Percentiles rank a stretch among this genome's conserved stretches.
Conservation (phyloP, 2,329 filamentous ascomycete genomes). For the Clonostachys rhizophaga region DNA sequence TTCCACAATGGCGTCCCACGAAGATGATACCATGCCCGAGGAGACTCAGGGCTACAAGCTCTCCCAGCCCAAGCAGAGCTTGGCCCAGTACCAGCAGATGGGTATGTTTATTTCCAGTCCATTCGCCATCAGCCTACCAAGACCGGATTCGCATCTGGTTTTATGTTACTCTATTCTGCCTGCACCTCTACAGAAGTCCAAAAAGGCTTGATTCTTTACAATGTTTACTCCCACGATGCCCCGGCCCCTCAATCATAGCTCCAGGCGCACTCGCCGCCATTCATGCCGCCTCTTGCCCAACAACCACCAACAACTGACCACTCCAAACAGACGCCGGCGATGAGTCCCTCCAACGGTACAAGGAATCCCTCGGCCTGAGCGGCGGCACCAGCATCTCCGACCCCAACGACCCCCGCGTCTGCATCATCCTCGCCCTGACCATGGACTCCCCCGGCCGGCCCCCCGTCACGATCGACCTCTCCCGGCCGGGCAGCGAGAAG, state of each 20-base stretch:
- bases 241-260: too few relatives aligned
- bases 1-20: constrained; percentile 59
- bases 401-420: constrained; percentile 79
- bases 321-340: constrained; percentile 58
- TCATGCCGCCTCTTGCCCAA: not conserved
- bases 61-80: constrained; percentile 91
- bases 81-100: constrained; percentile 91
- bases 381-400: constrained; percentile 69
- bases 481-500: constrained; percentile 64
- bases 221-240: too few relatives aligned
- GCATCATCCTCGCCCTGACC: constrained; percentile 87
- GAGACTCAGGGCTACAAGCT: constrained; percentile 96
- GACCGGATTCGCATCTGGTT: not conserved
- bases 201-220: too few relatives aligned
- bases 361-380: constrained; percentile 86
- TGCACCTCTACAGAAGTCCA: not conserved
- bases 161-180: not conserved
- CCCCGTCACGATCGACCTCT: constrained; percentile 87
- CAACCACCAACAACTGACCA: not conserved
- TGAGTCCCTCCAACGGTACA: constrained; percentile 95
- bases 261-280: too few relatives aligned
- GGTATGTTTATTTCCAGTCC: constrained; percentile 50
- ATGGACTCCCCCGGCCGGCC: constrained; percentile 79
- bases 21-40: constrained; percentile 76
- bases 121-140: constrained; percentile 1